These are phyloP conservation scores for Diaporthe citri DNA, from an alignment of 2,329 filamentous ascomycete genomes.

Conservation along the genomic window DNA sequence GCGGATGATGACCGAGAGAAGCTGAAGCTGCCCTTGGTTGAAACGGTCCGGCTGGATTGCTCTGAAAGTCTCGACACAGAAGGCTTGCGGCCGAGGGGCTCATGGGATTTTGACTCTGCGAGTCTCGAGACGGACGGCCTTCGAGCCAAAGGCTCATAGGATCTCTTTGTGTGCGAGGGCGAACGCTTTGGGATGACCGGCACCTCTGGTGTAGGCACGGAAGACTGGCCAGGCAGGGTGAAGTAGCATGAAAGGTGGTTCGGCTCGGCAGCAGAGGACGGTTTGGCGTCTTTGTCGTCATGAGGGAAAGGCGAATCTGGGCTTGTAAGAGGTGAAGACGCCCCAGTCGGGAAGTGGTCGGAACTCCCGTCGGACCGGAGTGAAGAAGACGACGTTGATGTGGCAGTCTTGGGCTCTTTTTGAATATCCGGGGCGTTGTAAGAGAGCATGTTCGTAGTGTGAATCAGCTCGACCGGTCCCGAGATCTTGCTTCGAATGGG, in stretches of 20 bases:
- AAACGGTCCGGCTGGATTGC: slow-evolving; percentile 64
- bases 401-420: slow-evolving; percentile 54
- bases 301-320: slow-evolving; percentile 72
- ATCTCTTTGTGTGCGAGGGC: slow-evolving; percentile 89
- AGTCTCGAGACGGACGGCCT: slow-evolving; percentile 55
- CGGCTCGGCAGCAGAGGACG: slow-evolving; percentile 66
- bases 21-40: slow-evolving; percentile 67
- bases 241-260: slow-evolving; percentile 79
- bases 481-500: slow-evolving; percentile 83
- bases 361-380: slow-evolving; percentile 78
- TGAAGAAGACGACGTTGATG: slow-evolving; percentile 65
- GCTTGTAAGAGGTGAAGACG: slow-evolving; percentile 74
- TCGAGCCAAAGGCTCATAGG: slow-evolving; percentile 76
- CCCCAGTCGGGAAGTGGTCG: slow-evolving; percentile 70
- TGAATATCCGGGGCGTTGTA: slow-evolving; percentile 92
- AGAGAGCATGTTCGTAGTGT: slow-evolving; percentile 95
- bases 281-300: slow-evolving; percentile 44
- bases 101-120: slow-evolving; percentile 69
- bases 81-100: slow-evolving; percentile 69
- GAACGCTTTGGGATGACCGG: slow-evolving; percentile 78
- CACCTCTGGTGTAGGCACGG: slow-evolving; percentile 63
- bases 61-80: slow-evolving; percentile 66
- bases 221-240: slow-evolving; percentile 61
- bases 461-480: slow-evolving; percentile 85
- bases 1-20: slow-evolving; percentile 70